Conservation (phyloP, 768 basidiomycete species). For the Rhodotorula graminis region DNA sequence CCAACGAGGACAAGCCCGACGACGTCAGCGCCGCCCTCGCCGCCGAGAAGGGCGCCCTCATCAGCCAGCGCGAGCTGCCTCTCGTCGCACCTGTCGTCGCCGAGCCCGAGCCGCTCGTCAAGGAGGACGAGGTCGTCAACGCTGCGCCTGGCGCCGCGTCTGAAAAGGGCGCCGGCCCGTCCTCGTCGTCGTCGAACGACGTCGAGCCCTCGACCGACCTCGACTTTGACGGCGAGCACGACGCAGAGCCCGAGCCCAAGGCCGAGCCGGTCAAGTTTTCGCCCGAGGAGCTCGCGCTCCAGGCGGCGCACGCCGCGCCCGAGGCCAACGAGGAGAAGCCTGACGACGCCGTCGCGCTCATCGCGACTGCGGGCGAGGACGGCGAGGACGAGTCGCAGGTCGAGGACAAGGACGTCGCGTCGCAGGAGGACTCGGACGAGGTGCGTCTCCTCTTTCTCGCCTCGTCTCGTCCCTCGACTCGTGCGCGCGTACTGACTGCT, state of each 20-base stretch:
- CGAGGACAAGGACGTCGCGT: neutral
- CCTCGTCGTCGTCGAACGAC: no score
- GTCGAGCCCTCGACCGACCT: no score
- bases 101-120: neutral
- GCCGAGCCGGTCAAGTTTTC: neutral
- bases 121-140: conserved; percentile 6
- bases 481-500: neutral
- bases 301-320: neutral
- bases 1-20: neutral
- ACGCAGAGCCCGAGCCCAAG: neutral
- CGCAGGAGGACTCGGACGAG: neutral
- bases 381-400: neutral
- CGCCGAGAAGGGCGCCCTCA: neutral
- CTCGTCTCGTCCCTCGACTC: no score
- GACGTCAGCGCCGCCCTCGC: neutral
- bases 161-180: neutral
- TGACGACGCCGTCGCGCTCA: neutral
- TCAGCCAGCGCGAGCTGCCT: no score
- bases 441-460: neutral
- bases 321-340: conserved; percentile 7
- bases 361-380: neutral
- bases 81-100: no score
- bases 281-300: neutral
- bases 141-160: neutral
- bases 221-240: neutral